A percentile compares a stretch with the other conserved stretches of the same genome.
These are phyloP conservation scores for Drosera capensis DNA, from an alignment of 148 eudicot genomes.

Conservation along the genomic window DNA sequence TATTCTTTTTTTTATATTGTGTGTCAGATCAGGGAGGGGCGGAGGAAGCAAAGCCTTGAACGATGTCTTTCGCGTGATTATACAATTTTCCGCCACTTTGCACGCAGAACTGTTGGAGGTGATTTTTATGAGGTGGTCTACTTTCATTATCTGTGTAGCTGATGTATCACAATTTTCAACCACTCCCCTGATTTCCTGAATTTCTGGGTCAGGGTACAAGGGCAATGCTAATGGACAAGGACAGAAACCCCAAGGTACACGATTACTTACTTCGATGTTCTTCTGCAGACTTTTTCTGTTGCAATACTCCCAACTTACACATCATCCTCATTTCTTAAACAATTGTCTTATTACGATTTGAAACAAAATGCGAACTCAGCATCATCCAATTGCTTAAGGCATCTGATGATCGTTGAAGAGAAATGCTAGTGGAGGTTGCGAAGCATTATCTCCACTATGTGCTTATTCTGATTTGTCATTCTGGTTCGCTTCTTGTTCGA, in stretches of 20 bases:
- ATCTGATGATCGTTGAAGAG: too few species aligned
- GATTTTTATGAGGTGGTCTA: conserved; percentile 17
- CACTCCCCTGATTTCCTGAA: background rate
- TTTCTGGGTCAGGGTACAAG: conserved; percentile 16
- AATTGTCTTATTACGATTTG: too few species aligned
- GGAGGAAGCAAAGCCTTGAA: conserved; percentile 13
- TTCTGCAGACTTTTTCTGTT: too few species aligned
- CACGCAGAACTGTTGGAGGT: conserved; percentile 4
- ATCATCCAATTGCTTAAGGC: too few species aligned
- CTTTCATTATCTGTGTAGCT: background rate
- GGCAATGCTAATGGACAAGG: conserved; percentile 21
- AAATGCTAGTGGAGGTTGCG: too few species aligned
- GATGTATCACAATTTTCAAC: background rate
- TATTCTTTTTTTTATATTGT: background rate
- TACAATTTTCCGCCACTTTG: conserved; percentile 1
- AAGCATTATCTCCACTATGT: too few species aligned
- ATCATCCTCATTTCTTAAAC: background rate
- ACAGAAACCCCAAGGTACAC: conserved; percentile 22
- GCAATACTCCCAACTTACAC: too few species aligned
- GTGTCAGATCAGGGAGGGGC: conserved; percentile 24
- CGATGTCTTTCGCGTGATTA: conserved; percentile 15
- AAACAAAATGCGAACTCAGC: too few species aligned
- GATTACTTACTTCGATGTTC: too few species aligned
- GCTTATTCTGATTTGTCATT: too few species aligned
- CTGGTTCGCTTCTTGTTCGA: too few species aligned